Evolutionary conservation across 2,329 filamentous ascomycete genomes (phyloP).

Genomic region (Acrocalymma vagum): DNA sequence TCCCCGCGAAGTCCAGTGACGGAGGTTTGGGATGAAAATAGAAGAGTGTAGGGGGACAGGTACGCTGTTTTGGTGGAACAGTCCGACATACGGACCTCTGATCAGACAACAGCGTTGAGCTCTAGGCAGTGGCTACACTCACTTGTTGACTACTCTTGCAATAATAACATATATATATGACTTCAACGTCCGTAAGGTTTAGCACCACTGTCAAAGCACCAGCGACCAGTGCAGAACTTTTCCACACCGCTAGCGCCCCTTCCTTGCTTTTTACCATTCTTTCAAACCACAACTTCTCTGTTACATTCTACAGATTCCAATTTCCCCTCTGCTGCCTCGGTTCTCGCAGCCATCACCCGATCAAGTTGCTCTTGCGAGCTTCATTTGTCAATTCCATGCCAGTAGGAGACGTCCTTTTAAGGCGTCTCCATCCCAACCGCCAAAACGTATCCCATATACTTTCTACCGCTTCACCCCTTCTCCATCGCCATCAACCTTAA

Average conservation of each 20-base stretch:
- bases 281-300: too few species aligned
- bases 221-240: too few species aligned
- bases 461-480: conserved; percentile 39
- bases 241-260: too few species aligned
- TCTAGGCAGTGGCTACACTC: conserved; percentile 16
- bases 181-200: conserved; percentile 2
- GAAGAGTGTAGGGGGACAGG: conserved; percentile 11
- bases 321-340: too few species aligned
- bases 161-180: conserved; percentile 21
- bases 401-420: conserved; percentile 14
- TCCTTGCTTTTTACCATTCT: too few species aligned
- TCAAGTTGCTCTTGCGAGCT: conserved; percentile 16
- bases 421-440: conserved; percentile 16
- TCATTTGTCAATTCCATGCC: conserved; percentile 3
- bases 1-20: conserved; percentile 14
- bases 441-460: conserved; percentile 41
- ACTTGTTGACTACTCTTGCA: conserved; percentile 13
- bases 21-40: conserved; percentile 27
- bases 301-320: too few species aligned
- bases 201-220: not conserved
- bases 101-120: conserved; percentile 12
- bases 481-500: conserved; percentile 38
- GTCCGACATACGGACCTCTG: conserved; percentile 17
- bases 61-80: conserved; percentile 14
- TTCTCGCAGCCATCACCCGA: conserved; percentile 4